A percentile compares a stretch with the other conserved stretches of the same genome.
Conservation (phyloP, 2,329 filamentous ascomycete species). For the Botrytis paeoniae region DNA sequence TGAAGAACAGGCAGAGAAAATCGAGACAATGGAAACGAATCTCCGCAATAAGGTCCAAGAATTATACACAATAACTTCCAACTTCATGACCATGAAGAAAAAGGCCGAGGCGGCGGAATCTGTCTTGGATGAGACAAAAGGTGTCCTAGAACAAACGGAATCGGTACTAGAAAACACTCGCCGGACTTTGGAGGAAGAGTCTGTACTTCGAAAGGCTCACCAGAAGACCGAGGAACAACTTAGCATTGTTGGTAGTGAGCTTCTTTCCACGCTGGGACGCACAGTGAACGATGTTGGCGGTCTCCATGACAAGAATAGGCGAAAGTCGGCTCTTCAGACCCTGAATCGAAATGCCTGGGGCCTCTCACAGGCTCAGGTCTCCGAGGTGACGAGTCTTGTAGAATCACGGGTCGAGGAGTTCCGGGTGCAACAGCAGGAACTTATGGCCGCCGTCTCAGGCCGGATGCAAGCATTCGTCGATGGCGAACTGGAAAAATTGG, state of each 20-base stretch:
- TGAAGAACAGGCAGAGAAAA: slow-evolving; percentile 88
- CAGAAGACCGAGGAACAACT: slow-evolving; percentile 80
- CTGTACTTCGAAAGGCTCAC: slow-evolving; percentile 75
- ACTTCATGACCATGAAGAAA: slow-evolving; percentile 83
- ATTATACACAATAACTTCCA: slow-evolving; percentile 79
- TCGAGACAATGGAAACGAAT: slow-evolving; percentile 87
- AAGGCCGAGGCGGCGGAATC: slow-evolving; percentile 76
- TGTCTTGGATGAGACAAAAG: slow-evolving; percentile 74
- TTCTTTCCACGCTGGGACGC: slow-evolving; percentile 73
- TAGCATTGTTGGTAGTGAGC: slow-evolving; percentile 66
- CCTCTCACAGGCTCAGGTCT: slow-evolving; percentile 70
- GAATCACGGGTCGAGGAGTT: slow-evolving; percentile 74
- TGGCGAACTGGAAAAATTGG: slow-evolving; percentile 69
- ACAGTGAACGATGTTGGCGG: slow-evolving; percentile 79
- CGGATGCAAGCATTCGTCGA: slow-evolving; percentile 76
- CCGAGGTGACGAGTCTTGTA: slow-evolving; percentile 71
- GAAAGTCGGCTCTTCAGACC: slow-evolving; percentile 79
- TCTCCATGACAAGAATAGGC: slow-evolving; percentile 79
- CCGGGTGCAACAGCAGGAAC: slow-evolving; percentile 65
- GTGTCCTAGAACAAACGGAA: slow-evolving; percentile 83
- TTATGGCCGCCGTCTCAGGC: slow-evolving; percentile 64
- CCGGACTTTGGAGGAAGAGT: slow-evolving; percentile 75
- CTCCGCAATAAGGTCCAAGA: slow-evolving; percentile 93
- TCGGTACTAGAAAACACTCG: slow-evolving; percentile 75
- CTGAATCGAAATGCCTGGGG: slow-evolving; percentile 79